Base-by-base conservation (phyloP, 176 grass and related monocot species). In the Microstegium vimineum region DNA sequence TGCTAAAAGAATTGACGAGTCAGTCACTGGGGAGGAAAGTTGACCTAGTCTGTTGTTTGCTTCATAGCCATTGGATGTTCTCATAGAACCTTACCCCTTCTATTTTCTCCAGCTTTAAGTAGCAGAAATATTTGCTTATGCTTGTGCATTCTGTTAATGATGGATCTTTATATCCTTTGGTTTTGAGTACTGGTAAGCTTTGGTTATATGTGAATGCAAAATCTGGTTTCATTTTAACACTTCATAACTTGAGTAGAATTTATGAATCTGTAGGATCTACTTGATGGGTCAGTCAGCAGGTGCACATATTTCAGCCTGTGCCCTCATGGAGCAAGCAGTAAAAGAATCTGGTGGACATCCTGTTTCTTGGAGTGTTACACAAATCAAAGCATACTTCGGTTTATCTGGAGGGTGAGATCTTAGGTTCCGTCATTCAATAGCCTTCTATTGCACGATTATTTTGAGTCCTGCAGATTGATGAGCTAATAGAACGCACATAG, bases 251-350 rank as follows among this genome's bases (percentile, higher is more conserved):
- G 61, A 62, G 12, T 52, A 59, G 4, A 22, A 42, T 83, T 34
- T 66, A 83, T 17, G 49, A 70, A 80, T 52, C 10, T 87, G 46
- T 75, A 99, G 96, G 85, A 87, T 99, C 60, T 91, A 95, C 86
- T 87, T 99, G 80, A 95, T 99, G 89, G 96, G 96, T 25, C 96
- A 99, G 82, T 99, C 96, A 76, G 93, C 96, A 71, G 96, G 96
- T 81, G 93, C 96, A 77, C 96, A 99, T 88, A 99, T 99, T 76
- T 67, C 90, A 74, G 93, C 96, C 22, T 95, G 96, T 83, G 73
- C 70, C 43, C 92, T 95, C 54, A 71, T 99, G 85, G 80, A 85
- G 62, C 93, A 95, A 62, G 87, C 91, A 86, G 54, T 87, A 66
- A 95, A 77, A 84, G 91, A 99, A 90, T 79, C 93, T 61, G 77